Percentiles rank a stretch among this genome's conserved stretches.
Conservation (phyloP, 495 filamentous ascomycete genomes). For the Pyronema domesticum region DNA sequence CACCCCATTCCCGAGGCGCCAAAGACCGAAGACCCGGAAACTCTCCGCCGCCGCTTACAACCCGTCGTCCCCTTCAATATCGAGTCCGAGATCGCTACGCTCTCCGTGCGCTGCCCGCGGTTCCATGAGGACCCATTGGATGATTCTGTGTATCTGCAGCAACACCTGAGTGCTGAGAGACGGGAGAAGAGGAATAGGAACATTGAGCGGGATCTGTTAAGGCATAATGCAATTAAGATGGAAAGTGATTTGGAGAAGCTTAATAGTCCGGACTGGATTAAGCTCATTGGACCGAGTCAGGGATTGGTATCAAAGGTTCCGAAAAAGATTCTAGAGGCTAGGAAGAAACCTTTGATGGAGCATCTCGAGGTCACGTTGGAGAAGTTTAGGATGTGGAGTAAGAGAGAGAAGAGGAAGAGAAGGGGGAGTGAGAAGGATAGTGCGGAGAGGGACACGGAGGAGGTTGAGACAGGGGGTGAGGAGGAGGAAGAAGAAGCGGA, state of each 20-base stretch:
- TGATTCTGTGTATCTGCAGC: constrained; percentile 13
- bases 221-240: constrained; percentile 79
- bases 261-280: constrained; percentile 81
- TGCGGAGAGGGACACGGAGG: constrained; percentile 11
- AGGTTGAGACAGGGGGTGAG: constrained; percentile 5
- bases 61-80: constrained; percentile 14
- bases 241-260: constrained; percentile 73
- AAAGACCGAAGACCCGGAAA: too few species aligned
- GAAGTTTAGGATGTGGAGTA: constrained; percentile 74
- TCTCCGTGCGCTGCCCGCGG: background rate
- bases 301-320: constrained; percentile 50
- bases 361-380: constrained; percentile 63
- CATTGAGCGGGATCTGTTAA: constrained; percentile 74
- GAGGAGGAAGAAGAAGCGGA: constrained; percentile 8
- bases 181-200: constrained; percentile 79
- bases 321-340: constrained; percentile 70
- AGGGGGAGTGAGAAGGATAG: constrained; percentile 11
- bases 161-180: constrained; percentile 12
- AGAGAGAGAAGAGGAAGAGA: constrained; percentile 73
- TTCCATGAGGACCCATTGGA: constrained; percentile 14
- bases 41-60: background rate
- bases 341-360: constrained; percentile 62
- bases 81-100: constrained; percentile 7
- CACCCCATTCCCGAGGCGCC: too few species aligned
- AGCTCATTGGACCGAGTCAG: constrained; percentile 77